Evolutionary conservation across 768 basidiomycete species (phyloP), one percentile per base, ranked within the genome.

Genomic region (Tephrocybe rancida): DNA sequence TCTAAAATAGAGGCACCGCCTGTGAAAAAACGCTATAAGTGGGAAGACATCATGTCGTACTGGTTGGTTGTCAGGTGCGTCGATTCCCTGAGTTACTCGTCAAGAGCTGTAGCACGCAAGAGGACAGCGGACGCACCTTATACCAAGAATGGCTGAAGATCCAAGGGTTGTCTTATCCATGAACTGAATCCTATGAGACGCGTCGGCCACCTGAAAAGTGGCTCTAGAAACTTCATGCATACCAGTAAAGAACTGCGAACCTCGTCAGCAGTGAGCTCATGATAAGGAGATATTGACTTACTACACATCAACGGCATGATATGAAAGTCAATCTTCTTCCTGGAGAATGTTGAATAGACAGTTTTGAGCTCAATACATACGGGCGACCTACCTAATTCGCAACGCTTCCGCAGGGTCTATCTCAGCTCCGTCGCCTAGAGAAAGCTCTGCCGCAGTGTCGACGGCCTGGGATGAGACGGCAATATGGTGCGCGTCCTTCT

Each of bases 81-180:
- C 2, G 81, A 72, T 59, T 81, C 69, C 50, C 87, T 88, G 57
- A n/a, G n/a, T n/a, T n/a, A n/a, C n/a, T n/a, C n/a, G n/a, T n/a
- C n/a, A n/a, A n/a, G n/a, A n/a, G n/a, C n/a, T n/a, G n/a, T n/a
- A n/a, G n/a, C n/a, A n/a, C n/a, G n/a, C n/a, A n/a, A n/a, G n/a
- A n/a, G n/a, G n/a, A n/a, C n/a, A n/a, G n/a, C n/a, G n/a, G n/a
- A n/a, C 48, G 29, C 14, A 86, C 88, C 72, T 70, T 61, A 90
- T 89, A 1, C 88, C 88, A 39, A 90, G 75, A 56, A 90, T 87
- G 1, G 88, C 82, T 1, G 86, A 62, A 53, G 77, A 82, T 1
- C 86, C 87, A 3, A 89, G 71, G 0, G 87, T 90, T 0, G 83
- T 85, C 69, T 88, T 88, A n/a, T 89, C 88, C 84, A 88, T 88